Evolutionary conservation across 495 filamentous ascomycete species (phyloP).

Genomic region (Aspergillus nanangensis): DNA sequence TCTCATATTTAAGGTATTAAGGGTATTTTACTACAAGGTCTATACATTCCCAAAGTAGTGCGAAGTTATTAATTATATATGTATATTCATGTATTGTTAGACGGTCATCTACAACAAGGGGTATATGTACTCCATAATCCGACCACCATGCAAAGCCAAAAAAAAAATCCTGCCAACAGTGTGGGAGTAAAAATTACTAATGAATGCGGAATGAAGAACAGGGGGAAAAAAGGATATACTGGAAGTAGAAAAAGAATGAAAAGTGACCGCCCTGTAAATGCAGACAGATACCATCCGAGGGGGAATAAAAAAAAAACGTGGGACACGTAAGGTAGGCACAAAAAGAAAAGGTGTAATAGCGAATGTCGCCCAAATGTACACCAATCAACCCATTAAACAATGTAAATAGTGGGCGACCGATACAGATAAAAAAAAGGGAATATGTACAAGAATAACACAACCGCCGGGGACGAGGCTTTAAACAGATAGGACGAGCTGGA

Average conservation of each 20-base stretch:
- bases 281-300: conserved; percentile 17
- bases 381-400: not conserved
- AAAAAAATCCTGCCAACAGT: conserved; percentile 20
- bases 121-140: conserved; percentile 33
- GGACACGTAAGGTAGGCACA: conserved; percentile 12
- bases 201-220: conserved; percentile 4
- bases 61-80: too few relatives aligned
- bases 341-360: conserved; percentile 10
- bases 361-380: conserved; percentile 3
- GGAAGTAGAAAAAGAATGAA: conserved; percentile 13
- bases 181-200: conserved; percentile 18
- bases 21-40: too few relatives aligned
- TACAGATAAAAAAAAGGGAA: conserved; percentile 28
- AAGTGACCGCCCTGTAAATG: conserved; percentile 26
- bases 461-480: conserved; percentile 30
- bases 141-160: conserved; percentile 32
- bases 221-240: not conserved
- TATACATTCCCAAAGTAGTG: too few relatives aligned
- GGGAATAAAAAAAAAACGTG: conserved; percentile 9
- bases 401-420: conserved; percentile 12
- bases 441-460: conserved; percentile 37
- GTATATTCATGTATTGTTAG: too few relatives aligned
- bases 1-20: too few relatives aligned
- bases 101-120: conserved; percentile 25
- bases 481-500: conserved; percentile 79